Evolutionary conservation across 2,329 filamentous ascomycete genomes (phyloP).

Genomic region (Colletotrichum gloeosporioides): DNA sequence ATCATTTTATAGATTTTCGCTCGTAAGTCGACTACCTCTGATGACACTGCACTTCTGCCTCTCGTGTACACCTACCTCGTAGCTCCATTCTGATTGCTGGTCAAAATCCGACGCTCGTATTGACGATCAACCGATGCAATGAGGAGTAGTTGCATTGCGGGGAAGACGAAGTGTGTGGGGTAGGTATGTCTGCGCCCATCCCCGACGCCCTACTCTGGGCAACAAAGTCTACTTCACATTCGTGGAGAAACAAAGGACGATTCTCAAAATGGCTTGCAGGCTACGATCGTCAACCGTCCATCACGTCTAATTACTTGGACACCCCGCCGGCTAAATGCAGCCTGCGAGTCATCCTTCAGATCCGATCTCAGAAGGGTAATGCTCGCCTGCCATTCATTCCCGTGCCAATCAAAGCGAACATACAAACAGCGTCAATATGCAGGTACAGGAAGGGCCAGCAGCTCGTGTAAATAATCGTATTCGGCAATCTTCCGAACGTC

Average conservation of each 20-base stretch:
- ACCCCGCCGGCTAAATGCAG: neutral
- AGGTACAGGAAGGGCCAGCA: neutral
- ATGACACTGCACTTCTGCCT: neutral
- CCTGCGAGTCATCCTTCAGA: neutral
- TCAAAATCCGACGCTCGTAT: neutral
- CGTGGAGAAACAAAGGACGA: neutral
- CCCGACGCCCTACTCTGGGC: neutral
- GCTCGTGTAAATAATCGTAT: neutral
- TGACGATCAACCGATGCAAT: neutral
- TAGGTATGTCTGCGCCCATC: neutral
- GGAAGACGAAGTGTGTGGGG: neutral
- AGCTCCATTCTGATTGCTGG: neutral
- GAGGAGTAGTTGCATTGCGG: neutral
- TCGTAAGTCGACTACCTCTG: neutral
- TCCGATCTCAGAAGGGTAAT: neutral
- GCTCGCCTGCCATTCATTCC: neutral
- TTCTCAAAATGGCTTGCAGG: neutral
- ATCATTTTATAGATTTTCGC: neutral
- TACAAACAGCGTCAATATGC: neutral
- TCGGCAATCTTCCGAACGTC: neutral
- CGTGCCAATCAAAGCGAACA: neutral
- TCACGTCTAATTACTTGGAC: neutral
- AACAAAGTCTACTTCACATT: neutral
- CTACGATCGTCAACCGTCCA: neutral
- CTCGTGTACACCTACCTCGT: neutral